Base-by-base conservation (phyloP, 192 early-diverging fungal species). In the Coemansia pectinata region DNA sequence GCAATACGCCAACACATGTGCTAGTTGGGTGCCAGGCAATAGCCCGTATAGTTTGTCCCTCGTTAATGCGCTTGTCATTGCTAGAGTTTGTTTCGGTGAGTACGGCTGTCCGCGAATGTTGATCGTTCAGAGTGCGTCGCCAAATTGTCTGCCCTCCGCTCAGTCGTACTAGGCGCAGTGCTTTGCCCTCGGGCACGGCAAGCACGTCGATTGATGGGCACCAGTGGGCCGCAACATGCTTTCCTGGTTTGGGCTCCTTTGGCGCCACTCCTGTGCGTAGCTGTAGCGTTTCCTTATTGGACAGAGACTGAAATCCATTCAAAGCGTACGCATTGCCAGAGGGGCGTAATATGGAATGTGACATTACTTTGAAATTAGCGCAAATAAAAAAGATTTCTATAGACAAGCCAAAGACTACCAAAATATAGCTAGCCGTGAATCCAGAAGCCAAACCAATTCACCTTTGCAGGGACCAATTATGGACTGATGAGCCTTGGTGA, bases 91-190 rank as follows among this genome's bases (percentile, higher is more conserved):
- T 14, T n/a, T 70, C 50, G 1, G 47, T 5, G 17, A 50, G 23
- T 11, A 10, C n/a, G 5, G 63, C 48, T 29, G 53, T 11, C 5
- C 45, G 47, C 21, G 70, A 34, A n/a, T 61, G 23, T 6, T 53
- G 39, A 48, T 76, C 79, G 44, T 34, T 48, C 7, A 64, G 67
- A 2, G 65, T 44, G 0, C 67, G 79, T 0, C 79, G 70, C 79
- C 79, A 81, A 42, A 81, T 67, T 2, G 74, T 81, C 36, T 81
- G 67, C 7, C 79, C 79, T 12, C 79, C 79, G 44, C 79, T 81
- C 29, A 81, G 65, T 1, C 79, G 70, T 17, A 81, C 74, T 31
- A 81, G 45, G 0, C 79, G 66, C 40, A 81, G 45, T 2, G 79
- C 67, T 4, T 64, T 50, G 1, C 74, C 74, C 47, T 81, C 79